Conservation (phyloP, 352 stramenopile genomes). For the Halophytophthora polymorphica region DNA sequence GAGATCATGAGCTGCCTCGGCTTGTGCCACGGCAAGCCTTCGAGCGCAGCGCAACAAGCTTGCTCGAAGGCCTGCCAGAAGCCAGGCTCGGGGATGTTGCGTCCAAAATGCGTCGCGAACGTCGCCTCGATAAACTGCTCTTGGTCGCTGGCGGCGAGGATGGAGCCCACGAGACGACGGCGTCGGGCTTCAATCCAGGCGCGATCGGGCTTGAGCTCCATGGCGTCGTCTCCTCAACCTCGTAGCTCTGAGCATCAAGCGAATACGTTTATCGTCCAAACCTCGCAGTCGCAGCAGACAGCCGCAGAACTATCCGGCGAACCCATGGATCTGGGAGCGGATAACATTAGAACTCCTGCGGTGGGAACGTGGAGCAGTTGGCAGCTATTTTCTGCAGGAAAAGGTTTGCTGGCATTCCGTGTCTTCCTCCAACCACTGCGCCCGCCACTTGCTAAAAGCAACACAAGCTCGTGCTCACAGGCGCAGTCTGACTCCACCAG, state of each 20-base stretch:
- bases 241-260: not conserved
- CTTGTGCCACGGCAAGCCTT: conserved; percentile 30
- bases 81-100: conserved; percentile 24
- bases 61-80: conserved; percentile 63
- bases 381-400: no score
- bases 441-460: no score
- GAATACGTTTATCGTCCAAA: no score
- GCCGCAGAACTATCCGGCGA: no score
- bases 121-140: conserved; percentile 50
- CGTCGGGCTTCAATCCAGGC: conserved; percentile 34
- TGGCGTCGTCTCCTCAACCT: conserved; percentile 6
- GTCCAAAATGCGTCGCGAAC: conserved; percentile 43
- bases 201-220: conserved; percentile 13
- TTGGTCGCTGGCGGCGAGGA: conserved; percentile 33
- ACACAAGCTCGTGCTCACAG: no score
- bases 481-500: no score
- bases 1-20: conserved; percentile 56
- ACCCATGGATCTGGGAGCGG: no score
- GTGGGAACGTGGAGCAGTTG: no score
- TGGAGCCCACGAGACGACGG: conserved; percentile 35
- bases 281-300: no score
- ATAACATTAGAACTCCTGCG: no score
- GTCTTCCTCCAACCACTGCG: no score
- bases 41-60: conserved; percentile 36
- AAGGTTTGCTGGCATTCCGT: no score